Base-by-base conservation (phyloP, 1,284 basidiomycete species). In the Rhodotorula sp. region DNA sequence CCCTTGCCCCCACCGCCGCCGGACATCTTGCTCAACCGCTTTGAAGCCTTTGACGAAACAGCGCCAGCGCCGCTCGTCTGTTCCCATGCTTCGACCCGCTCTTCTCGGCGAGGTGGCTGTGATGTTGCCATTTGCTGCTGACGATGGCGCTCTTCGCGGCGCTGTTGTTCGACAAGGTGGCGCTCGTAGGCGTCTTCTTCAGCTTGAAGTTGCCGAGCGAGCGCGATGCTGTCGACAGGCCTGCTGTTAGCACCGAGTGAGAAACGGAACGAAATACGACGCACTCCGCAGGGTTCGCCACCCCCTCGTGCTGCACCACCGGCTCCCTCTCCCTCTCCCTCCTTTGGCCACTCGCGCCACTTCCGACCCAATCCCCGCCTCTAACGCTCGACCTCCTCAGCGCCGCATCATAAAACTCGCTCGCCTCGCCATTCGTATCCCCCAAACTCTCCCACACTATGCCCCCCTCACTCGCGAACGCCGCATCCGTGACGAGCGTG, bases 361-460 rank as follows among this genome's bases (percentile, higher is more conserved):
- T 28, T 26, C n/a, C 63, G 37, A 44, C 53, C 68, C 28, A 51
- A 68, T 70, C 72, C 2, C 72, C 72, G 0, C 67, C 67, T 18
- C 62, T 58, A 2, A 52, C 24, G 2, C 34, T 54, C 6, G 50
- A 56, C 30, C 24, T 44, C 53, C 57, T 50, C 5, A 73, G 24
- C 34, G 40, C 47, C 1, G 61, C 72, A 22, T 92, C 90, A 30
- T 89, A 89, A 76, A 92, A 94, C 5, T 85, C 85, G 24, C 88
- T 86, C 68, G 82, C 86, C 5, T 85, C 84, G 2, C 91, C 91
- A 71, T 94, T 91, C 51, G 94, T 85, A 76, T 96, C 93, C 74
- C 90, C 90, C 30, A 95, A 81, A 24, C 88, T 86, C 80, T 95
- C 92, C 92, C 93, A 94, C 7, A 94, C 80, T 34, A 94, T 86